These are phyloP conservation scores for Cryptococcus jaspeensis DNA, from an alignment of 1,284 basidiomycete genomes.

Conservation along the genomic window DNA sequence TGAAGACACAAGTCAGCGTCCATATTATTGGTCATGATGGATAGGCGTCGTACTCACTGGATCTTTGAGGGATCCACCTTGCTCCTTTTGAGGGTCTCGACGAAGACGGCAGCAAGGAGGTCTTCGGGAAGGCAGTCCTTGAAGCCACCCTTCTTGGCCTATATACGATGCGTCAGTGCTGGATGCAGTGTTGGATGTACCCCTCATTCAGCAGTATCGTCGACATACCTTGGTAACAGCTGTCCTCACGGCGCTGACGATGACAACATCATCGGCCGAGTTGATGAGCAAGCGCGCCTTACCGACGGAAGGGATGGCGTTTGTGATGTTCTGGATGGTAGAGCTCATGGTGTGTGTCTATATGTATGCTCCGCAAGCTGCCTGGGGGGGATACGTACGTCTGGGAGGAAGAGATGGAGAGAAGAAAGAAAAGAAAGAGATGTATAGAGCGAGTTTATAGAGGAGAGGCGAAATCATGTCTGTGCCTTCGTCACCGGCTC, in stretches of 20 bases:
- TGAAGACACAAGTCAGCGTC: constrained; percentile 58
- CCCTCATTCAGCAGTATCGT: neutral
- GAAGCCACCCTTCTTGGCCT: constrained; percentile 82
- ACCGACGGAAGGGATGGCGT: constrained; percentile 51
- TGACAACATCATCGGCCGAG: constrained; percentile 81
- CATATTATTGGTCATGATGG: constrained; percentile 30
- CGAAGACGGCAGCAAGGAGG: constrained; percentile 77
- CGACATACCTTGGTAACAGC: constrained; percentile 76
- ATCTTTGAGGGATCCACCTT: constrained; percentile 47
- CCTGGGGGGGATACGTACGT: neutral
- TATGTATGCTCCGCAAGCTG: neutral
- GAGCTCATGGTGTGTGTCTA: constrained; percentile 35
- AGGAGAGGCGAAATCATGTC: too few species aligned
- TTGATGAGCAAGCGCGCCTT: constrained; percentile 60
- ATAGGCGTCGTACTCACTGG: constrained; percentile 33
- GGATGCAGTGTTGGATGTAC: neutral
- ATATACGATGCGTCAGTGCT: constrained; percentile 2
- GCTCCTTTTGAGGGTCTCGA: constrained; percentile 59
- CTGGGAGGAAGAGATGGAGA: neutral
- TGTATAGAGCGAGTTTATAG: neutral
- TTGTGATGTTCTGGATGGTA: constrained; percentile 45
- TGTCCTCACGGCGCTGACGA: constrained; percentile 82
- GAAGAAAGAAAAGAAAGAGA: neutral
- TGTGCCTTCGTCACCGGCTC: neutral
- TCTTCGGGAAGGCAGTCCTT: constrained; percentile 91